Percentiles rank a stretch among this genome's conserved stretches.
These are phyloP conservation scores for Aspergillus cristatus DNA, from an alignment of 495 filamentous ascomycete species.

Conservation along the genomic window DNA sequence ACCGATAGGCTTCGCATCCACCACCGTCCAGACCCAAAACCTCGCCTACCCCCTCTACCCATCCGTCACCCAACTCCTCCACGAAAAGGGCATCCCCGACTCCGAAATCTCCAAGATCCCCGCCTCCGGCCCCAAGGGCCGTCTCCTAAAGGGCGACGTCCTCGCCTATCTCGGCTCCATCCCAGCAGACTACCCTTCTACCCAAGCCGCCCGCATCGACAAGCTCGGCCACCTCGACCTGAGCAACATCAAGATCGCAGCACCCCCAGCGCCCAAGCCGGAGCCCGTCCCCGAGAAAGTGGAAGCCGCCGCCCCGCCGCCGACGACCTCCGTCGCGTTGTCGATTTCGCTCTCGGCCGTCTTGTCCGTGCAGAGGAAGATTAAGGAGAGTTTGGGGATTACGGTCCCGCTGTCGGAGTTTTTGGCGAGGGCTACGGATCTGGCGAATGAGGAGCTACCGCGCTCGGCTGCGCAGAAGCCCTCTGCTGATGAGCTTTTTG, in stretches of 20 bases:
- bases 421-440: conserved; percentile 67
- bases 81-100: conserved; percentile 61
- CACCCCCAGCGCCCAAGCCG: conserved; percentile 41
- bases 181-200: conserved; percentile 55
- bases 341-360: conserved; percentile 72
- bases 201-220: conserved; percentile 56
- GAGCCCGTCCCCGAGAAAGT: conserved; percentile 25
- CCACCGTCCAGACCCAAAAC: conserved; percentile 45
- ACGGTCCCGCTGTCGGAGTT: conserved; percentile 80
- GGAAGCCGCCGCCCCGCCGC: conserved; percentile 25
- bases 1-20: conserved; percentile 24
- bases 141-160: conserved; percentile 91
- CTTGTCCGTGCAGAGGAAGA: conserved; percentile 65
- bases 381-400: conserved; percentile 65
- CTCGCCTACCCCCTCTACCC: conserved; percentile 77
- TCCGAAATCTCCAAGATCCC: conserved; percentile 71
- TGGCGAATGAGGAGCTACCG: conserved; percentile 82
- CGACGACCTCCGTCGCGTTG: conserved; percentile 41
- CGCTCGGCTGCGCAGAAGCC: conserved; percentile 48
- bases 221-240: conserved; percentile 81
- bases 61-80: conserved; percentile 73
- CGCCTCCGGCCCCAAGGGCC: conserved; percentile 78
- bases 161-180: conserved; percentile 81
- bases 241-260: conserved; percentile 83
- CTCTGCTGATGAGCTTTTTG: conserved; percentile 74